A percentile compares a stretch with the other conserved stretches of the same genome.
Evolutionary conservation across 495 filamentous ascomycete species (phyloP).

Genomic region (Neurospora sp.): DNA sequence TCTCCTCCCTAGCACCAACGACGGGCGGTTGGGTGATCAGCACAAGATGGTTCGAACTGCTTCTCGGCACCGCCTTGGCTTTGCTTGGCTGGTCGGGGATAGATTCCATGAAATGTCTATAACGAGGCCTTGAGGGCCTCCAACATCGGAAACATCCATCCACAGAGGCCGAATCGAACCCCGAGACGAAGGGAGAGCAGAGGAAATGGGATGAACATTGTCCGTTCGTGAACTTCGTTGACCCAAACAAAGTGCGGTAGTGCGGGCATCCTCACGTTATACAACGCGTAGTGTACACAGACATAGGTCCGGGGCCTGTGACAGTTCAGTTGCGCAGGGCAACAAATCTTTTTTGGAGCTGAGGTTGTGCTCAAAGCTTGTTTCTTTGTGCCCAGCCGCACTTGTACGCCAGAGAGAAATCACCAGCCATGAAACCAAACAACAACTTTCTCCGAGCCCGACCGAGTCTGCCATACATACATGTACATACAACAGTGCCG

Average conservation of each 20-base stretch:
- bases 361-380: background rate
- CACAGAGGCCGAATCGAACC: background rate
- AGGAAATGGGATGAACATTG: background rate
- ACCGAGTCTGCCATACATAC: background rate
- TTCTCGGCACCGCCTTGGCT: background rate
- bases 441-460: background rate
- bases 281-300: background rate
- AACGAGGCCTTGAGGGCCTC: background rate
- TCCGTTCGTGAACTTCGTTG: background rate
- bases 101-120: background rate
- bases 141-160: background rate
- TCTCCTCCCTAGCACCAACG: background rate
- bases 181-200: background rate
- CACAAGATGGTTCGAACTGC: background rate
- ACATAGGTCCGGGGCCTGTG: background rate
- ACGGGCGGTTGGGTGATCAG: background rate
- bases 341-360: background rate
- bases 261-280: background rate
- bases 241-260: background rate
- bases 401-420: background rate
- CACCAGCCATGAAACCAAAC: background rate
- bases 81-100: background rate
- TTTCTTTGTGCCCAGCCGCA: background rate
- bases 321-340: background rate
- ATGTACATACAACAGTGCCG: background rate